phyloP scores from a whole-genome alignment of 2,329 filamentous ascomycete genomes.

The Aspergillus flavus region DNA sequence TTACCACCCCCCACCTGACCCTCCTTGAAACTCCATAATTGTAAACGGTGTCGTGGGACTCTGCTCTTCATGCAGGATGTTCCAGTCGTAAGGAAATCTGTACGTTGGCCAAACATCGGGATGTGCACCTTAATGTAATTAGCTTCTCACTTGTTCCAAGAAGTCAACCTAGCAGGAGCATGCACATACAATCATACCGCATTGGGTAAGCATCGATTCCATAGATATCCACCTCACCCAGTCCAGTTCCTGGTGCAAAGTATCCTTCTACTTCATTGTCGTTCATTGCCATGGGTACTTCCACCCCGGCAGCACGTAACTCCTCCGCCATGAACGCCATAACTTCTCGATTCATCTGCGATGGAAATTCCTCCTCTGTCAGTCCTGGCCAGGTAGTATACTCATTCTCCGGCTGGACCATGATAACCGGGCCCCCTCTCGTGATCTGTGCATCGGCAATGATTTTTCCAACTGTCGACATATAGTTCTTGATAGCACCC shows the following conservation, averaged over 20 bases:
- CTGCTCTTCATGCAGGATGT: background rate
- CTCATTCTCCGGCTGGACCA: constrained; percentile 80
- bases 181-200: background rate
- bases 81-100: background rate
- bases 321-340: constrained; percentile 53
- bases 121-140: background rate
- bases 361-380: background rate
- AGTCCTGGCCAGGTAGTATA: constrained; percentile 53
- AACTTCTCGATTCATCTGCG: constrained; percentile 47
- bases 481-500: constrained; percentile 52
- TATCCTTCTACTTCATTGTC: background rate
- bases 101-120: background rate
- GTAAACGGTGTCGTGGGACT: constrained; percentile 8
- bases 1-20: constrained; percentile 1
- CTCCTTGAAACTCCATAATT: constrained; percentile 12
- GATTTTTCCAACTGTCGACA: constrained; percentile 60
- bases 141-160: background rate
- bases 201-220: constrained; percentile 37
- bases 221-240: constrained; percentile 47
- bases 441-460: constrained; percentile 66
- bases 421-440: constrained; percentile 74
- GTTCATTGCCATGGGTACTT: constrained; percentile 45
- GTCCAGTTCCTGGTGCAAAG: constrained; percentile 60
- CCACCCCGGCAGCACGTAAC: constrained; percentile 61
- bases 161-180: background rate